Conservation (phyloP, 306 rosid species). For the Amphicarpaea edgeworthii region DNA sequence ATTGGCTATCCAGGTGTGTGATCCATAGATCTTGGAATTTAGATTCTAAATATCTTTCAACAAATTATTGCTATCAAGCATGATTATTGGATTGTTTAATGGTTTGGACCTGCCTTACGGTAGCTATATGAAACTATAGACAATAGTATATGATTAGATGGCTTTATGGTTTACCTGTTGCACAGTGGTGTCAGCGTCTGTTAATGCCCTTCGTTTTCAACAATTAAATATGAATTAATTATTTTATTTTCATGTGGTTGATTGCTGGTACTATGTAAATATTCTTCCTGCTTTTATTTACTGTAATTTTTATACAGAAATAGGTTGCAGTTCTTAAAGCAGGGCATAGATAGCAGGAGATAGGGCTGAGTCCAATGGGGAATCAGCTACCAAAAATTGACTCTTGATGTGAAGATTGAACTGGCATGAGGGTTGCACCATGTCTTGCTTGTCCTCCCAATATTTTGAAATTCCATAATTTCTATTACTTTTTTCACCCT, state of each 20-base stretch:
- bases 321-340: slow-evolving; percentile 78
- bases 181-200: neutral
- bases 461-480: neutral
- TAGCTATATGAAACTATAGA: neutral
- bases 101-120: slow-evolving; percentile 14
- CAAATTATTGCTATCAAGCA: slow-evolving; percentile 19
- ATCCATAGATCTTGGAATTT: neutral
- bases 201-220: slow-evolving; percentile 9
- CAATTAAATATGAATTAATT: neutral
- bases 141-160: slow-evolving; percentile 25
- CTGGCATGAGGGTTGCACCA: slow-evolving; percentile 5
- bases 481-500: neutral
- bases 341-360: slow-evolving; percentile 69
- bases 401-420: slow-evolving; percentile 51
- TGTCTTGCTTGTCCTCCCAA: neutral
- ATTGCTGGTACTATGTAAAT: neutral
- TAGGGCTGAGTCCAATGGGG: slow-evolving; percentile 43
- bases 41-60: neutral
- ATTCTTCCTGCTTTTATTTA: too few species aligned
- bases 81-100: slow-evolving; percentile 22
- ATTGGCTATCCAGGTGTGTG: too few species aligned
- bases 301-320: slow-evolving; percentile 59
- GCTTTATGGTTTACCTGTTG: slow-evolving; percentile 8
- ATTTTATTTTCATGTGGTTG: slow-evolving; percentile 27
- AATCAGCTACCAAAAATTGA: slow-evolving; percentile 52